A percentile compares a stretch with the other conserved stretches of the same genome.
Evolutionary conservation across 768 basidiomycete species (phyloP).

Genomic region (Clitopilus hobsonii): DNA sequence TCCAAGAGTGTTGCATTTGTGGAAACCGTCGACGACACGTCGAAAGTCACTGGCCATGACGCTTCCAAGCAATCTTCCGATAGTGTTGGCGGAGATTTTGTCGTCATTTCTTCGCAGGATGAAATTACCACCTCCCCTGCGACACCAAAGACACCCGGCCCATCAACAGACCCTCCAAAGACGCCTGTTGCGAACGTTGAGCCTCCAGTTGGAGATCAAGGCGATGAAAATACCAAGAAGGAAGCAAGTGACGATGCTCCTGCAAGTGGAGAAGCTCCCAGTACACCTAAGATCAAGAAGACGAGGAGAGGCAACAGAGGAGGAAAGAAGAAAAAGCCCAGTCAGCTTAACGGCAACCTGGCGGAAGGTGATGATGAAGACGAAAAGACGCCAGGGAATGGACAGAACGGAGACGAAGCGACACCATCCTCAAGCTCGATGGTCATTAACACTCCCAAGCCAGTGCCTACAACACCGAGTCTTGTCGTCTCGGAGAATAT

Average conservation of each 20-base stretch:
- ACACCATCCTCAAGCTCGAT: constrained; percentile 15
- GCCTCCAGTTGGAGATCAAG: constrained; percentile 21
- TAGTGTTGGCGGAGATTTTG: too few relatives aligned
- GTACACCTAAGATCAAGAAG: constrained; percentile 42
- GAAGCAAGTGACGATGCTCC: constrained; percentile 16
- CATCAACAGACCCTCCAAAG: not conserved
- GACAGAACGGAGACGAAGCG: constrained; percentile 1
- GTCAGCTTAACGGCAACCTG: constrained; percentile 15
- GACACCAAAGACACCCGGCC: not conserved
- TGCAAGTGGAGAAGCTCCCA: constrained; percentile 13
- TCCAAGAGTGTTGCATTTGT: not conserved
- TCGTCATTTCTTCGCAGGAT: too few relatives aligned
- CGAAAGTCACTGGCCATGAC: too few relatives aligned
- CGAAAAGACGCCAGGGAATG: constrained; percentile 22
- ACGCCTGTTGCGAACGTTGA: not conserved
- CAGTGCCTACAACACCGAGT: constrained; percentile 35
- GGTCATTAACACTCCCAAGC: constrained; percentile 19
- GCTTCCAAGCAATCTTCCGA: too few relatives aligned
- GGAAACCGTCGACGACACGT: too few relatives aligned
- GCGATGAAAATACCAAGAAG: constrained; percentile 48
- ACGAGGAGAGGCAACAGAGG: constrained; percentile 46
- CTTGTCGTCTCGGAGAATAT: constrained; percentile 70
- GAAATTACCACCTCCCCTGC: not conserved
- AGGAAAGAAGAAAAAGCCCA: constrained; percentile 48
- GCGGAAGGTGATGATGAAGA: constrained; percentile 35